A percentile compares a stretch with the other conserved stretches of the same genome.
phyloP scores from a whole-genome alignment of 169 alveolate genomes.

The Plasmodium gaboni region DNA sequence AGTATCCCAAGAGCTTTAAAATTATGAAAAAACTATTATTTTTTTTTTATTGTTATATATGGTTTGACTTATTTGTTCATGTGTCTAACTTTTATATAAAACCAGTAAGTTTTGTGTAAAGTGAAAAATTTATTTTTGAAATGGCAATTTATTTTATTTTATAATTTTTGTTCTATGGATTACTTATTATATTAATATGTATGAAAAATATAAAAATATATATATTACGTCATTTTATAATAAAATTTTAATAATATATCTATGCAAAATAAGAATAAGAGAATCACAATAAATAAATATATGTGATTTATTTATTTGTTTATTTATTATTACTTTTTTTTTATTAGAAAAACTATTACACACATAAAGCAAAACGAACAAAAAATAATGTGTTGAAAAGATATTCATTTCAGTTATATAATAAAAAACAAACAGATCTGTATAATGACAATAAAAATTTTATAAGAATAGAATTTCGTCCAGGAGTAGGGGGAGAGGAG shows the following conservation, averaged over 20 bases:
- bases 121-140: too few relatives aligned
- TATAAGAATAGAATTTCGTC: constrained; percentile 69
- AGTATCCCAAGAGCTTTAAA: not conserved
- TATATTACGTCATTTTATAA: too few relatives aligned
- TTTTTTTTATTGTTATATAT: constrained; percentile 5
- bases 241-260: too few relatives aligned
- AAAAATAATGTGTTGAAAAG: constrained; percentile 5
- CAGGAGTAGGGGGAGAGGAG: constrained; percentile 67
- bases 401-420: constrained; percentile 4
- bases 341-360: constrained; percentile 11
- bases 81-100: constrained; percentile 35
- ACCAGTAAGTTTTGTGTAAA: constrained; percentile 16
- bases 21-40: constrained; percentile 4
- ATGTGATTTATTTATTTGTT: not conserved
- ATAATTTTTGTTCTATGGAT: too few relatives aligned
- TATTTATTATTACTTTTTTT: constrained; percentile 15
- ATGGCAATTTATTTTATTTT: too few relatives aligned
- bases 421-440: constrained; percentile 14
- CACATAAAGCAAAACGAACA: constrained; percentile 7
- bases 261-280: too few relatives aligned
- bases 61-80: not conserved
- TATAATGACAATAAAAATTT: constrained; percentile 27
- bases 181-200: too few relatives aligned
- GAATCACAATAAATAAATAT: too few relatives aligned
- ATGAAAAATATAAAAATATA: too few relatives aligned